These are phyloP conservation scores for Apiotrichum porosum DNA, from an alignment of 1,284 basidiomycete genomes.

Conservation along the genomic window DNA sequence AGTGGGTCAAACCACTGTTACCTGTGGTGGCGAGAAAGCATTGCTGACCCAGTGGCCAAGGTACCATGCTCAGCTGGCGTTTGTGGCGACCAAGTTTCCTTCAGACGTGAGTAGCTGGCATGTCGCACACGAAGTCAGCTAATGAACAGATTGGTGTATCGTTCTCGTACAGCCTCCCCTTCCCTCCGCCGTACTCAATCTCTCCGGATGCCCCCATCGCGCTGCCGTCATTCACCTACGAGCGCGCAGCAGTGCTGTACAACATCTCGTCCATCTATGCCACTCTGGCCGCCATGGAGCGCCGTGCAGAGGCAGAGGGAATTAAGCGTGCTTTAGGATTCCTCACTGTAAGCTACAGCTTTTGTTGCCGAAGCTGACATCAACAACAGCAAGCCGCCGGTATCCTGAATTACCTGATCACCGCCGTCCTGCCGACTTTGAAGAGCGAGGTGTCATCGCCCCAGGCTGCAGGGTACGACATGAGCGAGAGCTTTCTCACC, in stretches of 20 bases:
- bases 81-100: slow-evolving; percentile 68
- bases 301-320: slow-evolving; percentile 67
- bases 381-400: slow-evolving; percentile 68
- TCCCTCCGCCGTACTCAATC: slow-evolving; percentile 52
- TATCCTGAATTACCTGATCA: slow-evolving; percentile 61
- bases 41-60: too few relatives aligned
- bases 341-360: slow-evolving; percentile 58
- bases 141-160: slow-evolving; percentile 66
- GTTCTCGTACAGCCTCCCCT: slow-evolving; percentile 70
- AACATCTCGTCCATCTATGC: slow-evolving; percentile 79
- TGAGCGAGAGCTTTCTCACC: slow-evolving; percentile 60
- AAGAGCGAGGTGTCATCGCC: slow-evolving; percentile 53
- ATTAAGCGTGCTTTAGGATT: slow-evolving; percentile 64
- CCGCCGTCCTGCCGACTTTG: slow-evolving; percentile 57
- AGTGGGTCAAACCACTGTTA: slow-evolving; percentile 50
- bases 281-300: slow-evolving; percentile 47
- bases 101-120: slow-evolving; percentile 55
- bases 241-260: slow-evolving; percentile 70
- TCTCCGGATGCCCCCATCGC: slow-evolving; percentile 57
- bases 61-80: slow-evolving; percentile 82
- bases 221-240: slow-evolving; percentile 69
- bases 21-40: too few relatives aligned
- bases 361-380: neutral
- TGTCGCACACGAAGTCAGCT: too few relatives aligned
- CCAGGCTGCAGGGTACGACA: slow-evolving; percentile 53